phyloP scores from a whole-genome alignment of 306 rosid genomes.

The Vigna angularis region DNA sequence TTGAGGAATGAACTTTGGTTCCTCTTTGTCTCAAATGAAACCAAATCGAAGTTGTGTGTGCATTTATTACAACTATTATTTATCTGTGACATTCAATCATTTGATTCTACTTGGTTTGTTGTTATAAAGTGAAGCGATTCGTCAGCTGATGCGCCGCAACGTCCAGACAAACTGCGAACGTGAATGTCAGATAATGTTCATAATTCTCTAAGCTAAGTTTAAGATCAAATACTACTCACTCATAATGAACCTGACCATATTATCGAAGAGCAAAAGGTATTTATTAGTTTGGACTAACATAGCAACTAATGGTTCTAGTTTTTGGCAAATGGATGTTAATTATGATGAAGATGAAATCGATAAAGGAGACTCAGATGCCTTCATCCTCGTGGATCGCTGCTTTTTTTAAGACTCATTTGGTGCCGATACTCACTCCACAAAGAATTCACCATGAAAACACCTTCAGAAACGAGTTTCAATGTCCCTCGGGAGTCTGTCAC shows the following conservation, averaged over 20 bases:
- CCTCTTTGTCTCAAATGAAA: neutral
- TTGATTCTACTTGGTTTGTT: constrained; percentile 7
- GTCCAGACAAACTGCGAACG: constrained; percentile 37
- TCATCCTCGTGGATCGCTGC: neutral
- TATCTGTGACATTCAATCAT: constrained; percentile 31
- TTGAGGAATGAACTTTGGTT: too few relatives aligned
- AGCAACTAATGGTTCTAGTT: neutral
- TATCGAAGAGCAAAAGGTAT: neutral
- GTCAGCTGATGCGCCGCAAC: neutral
- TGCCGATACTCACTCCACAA: neutral
- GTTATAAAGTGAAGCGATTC: constrained; percentile 32
- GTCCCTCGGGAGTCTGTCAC: too few relatives aligned
- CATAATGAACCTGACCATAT: neutral
- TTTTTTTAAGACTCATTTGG: neutral
- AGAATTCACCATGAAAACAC: too few relatives aligned
- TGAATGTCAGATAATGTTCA: constrained; percentile 38
- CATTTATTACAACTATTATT: neutral
- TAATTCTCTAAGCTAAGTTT: neutral
- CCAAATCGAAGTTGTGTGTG: neutral
- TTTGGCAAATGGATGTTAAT: neutral
- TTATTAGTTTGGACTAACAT: neutral
- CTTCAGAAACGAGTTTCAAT: neutral
- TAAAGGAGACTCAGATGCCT: neutral
- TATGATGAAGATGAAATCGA: neutral
- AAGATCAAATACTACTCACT: neutral